phyloP scores from a whole-genome alignment of 2,329 filamentous ascomycete species.

The Teratosphaeriaceae sp. region DNA sequence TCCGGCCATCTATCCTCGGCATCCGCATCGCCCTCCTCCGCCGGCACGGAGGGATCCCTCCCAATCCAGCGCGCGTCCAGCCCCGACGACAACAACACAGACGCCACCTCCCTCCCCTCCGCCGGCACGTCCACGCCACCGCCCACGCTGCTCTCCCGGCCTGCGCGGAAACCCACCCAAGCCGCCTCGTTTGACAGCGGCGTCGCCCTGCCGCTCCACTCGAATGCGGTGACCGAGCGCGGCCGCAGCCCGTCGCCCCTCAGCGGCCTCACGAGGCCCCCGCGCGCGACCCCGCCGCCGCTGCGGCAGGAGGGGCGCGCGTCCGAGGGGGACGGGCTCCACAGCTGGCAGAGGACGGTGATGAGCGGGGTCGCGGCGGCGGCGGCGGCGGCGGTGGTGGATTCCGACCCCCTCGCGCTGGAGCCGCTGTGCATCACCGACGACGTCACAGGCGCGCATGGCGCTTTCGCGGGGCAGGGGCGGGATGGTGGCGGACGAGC shows the following conservation, averaged over 20 bases:
- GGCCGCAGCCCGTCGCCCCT: slow-evolving; percentile 1
- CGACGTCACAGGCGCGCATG: slow-evolving; percentile 31
- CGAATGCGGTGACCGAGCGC: not conserved
- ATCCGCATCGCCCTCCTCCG: not conserved
- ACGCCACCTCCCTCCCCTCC: slow-evolving; percentile 4
- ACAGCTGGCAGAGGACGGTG: slow-evolving; percentile 41
- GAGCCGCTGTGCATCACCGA: slow-evolving; percentile 42
- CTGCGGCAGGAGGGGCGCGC: slow-evolving; percentile 71
- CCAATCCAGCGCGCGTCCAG: slow-evolving; percentile 1
- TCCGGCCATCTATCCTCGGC: slow-evolving; percentile 62
- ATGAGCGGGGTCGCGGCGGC: slow-evolving; percentile 15
- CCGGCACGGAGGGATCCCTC: not conserved
- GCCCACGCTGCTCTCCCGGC: slow-evolving; percentile 7
- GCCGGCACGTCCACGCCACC: slow-evolving; percentile 17
- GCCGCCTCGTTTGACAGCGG: slow-evolving; percentile 32
- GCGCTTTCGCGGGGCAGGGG: slow-evolving; percentile 34
- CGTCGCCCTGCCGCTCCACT: slow-evolving; percentile 17
- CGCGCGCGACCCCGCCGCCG: slow-evolving; percentile 87
- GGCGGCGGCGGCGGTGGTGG: too few relatives aligned
- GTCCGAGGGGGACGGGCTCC: slow-evolving; percentile 63
- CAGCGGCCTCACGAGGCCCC: slow-evolving; percentile 71
- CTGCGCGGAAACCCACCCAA: slow-evolving; percentile 25
- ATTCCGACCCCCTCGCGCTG: slow-evolving; percentile 48
- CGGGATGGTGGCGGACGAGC: slow-evolving; percentile 12
- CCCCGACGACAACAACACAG: slow-evolving; percentile 1